Base-by-base conservation (phyloP, 1,284 basidiomycete genomes). In the Heterobasidion parviporum region DNA sequence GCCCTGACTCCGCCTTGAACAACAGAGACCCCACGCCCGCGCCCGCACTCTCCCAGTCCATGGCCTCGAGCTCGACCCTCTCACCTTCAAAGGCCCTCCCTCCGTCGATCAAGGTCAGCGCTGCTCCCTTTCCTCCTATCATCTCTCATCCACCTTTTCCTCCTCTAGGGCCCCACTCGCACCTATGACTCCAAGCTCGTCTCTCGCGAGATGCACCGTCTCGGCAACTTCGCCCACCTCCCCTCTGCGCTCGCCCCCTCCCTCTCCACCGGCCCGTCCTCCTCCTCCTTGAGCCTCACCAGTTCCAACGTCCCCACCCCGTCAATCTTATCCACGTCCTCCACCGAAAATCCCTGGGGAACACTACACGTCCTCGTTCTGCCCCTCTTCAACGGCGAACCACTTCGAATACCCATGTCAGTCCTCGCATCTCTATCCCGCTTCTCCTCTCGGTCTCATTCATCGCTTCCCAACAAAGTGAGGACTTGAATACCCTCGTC, bases 341-440 rank as follows among this genome's bases (percentile, higher is more conserved):
- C 72, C 6, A 70, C 74, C 6, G 83, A 79, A 52, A 76, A 84
- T 62, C 87, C 91, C 9, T 95, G 93, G 93, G 81, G 83, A 55
- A 75, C 83, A 46, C 72, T 97, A 18, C 92, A 94, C 65, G 84
- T 95, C 26, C 83, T 92, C 66, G 84, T 97, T 7, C 73, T 98
- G 10, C 94, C 94, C 0, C 72, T 97, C 6, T 97, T 95, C 74
- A 97, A 97, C 56, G 90, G 92, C 47, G 92, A 96, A 64, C 87
- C 89, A 2, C 77, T 97, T n/a, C 81, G 86, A 61, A 82, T 87
- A 45, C 88, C 92, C 34, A 92, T 98, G 87, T 87, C 63, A 66
- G 82, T 71, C 20, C 38, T 33, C 3, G 0, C 18, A 20, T 33
- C 18, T 49, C 16, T 46, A 15, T 33, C 33, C 57, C 47, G 56